Evolutionary conservation across 73 alveolate species (phyloP).

Genomic region (Tetrahymena thermophila): DNA sequence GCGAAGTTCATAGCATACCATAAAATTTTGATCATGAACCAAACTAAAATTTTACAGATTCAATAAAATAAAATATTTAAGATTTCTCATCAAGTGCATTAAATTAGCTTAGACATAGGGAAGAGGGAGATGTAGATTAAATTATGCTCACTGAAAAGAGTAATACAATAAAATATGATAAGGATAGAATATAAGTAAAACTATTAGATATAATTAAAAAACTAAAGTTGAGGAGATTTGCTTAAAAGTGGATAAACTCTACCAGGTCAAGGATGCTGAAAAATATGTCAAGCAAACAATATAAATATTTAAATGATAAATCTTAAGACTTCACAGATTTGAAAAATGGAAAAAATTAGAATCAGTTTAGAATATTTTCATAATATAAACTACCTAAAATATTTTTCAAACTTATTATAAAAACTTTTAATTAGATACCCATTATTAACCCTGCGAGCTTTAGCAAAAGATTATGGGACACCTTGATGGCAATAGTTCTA

Average conservation of each 20-base stretch:
- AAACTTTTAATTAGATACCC: neutral
- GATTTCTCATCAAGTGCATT: too few species aligned
- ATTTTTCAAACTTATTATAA: neutral
- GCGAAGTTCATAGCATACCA: too few species aligned
- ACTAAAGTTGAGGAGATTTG: neutral
- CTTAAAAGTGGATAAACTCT: neutral
- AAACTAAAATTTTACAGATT: too few species aligned
- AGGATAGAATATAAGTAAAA: neutral
- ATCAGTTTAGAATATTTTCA: neutral
- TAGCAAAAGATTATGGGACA: neutral
- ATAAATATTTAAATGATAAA: neutral
- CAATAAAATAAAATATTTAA: too few species aligned
- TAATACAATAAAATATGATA: neutral
- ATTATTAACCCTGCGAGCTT: neutral
- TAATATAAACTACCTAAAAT: too few species aligned
- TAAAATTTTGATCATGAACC: too few species aligned
- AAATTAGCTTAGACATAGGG: too few species aligned
- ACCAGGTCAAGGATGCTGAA: neutral
- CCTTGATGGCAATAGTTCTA: neutral
- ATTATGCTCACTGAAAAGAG: neutral
- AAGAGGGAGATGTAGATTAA: neutral
- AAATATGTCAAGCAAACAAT: neutral
- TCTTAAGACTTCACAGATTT: neutral
- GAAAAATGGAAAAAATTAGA: neutral
- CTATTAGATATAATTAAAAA: neutral